Evolutionary conservation across 2,329 filamentous ascomycete genomes (phyloP).

Genomic region (Aspergillus udagawae): DNA sequence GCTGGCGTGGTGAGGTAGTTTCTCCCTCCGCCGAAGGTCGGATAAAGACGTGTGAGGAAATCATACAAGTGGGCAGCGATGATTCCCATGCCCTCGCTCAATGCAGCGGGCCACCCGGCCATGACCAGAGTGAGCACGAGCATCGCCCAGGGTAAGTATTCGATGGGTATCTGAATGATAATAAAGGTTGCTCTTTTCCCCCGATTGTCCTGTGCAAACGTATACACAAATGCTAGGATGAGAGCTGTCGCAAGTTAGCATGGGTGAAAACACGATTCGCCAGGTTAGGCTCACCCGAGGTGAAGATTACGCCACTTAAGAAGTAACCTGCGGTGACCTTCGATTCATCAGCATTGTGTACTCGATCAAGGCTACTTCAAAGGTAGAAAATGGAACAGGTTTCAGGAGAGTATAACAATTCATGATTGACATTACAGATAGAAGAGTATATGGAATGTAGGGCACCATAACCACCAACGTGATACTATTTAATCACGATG

Average conservation of each 20-base stretch:
- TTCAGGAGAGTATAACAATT: slow-evolving; percentile 5
- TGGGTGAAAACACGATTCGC: neutral
- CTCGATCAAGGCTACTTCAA: slow-evolving; percentile 19
- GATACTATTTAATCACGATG: slow-evolving; percentile 49
- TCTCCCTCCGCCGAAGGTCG: slow-evolving; percentile 77
- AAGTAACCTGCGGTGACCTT: slow-evolving; percentile 42
- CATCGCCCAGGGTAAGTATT: slow-evolving; percentile 76
- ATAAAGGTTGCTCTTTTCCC: slow-evolving; percentile 73
- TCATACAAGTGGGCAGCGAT: slow-evolving; percentile 85
- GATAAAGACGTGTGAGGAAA: slow-evolving; percentile 83
- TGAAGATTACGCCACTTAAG: slow-evolving; percentile 33
- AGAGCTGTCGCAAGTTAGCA: slow-evolving; percentile 58
- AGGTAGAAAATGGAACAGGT: slow-evolving; percentile 7
- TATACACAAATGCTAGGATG: slow-evolving; percentile 77
- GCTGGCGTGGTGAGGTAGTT: slow-evolving; percentile 72
- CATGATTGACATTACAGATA: slow-evolving; percentile 19
- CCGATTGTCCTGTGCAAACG: slow-evolving; percentile 78
- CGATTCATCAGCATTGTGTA: slow-evolving; percentile 25
- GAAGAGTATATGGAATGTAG: slow-evolving; percentile 51
- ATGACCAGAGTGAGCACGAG: slow-evolving; percentile 70
- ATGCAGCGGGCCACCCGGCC: slow-evolving; percentile 52
- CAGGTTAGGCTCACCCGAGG: slow-evolving; percentile 29
- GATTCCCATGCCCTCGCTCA: slow-evolving; percentile 71
- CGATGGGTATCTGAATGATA: slow-evolving; percentile 77
- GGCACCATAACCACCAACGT: slow-evolving; percentile 62